phyloP scores from a whole-genome alignment of 2,329 filamentous ascomycete species.

The Sarocladium strictum region DNA sequence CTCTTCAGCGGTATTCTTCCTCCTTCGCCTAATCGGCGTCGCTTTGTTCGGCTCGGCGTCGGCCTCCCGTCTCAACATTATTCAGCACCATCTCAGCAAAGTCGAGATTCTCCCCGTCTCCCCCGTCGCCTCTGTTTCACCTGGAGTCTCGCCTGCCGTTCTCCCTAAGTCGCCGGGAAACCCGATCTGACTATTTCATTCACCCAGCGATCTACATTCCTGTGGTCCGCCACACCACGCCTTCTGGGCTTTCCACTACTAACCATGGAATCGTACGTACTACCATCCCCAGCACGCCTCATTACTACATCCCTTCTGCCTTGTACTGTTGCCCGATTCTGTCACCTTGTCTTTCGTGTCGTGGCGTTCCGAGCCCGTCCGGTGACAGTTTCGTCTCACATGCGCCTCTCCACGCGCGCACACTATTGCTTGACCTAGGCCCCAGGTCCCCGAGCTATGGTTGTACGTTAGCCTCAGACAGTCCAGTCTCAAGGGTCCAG shows the following conservation, averaged over 20 bases:
- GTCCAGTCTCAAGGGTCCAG: neutral
- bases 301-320: neutral
- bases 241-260: neutral
- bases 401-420: neutral
- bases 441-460: neutral
- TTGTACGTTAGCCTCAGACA: neutral
- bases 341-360: neutral
- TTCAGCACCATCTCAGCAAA: no score
- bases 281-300: neutral
- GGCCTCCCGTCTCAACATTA: neutral
- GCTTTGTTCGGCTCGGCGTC: neutral
- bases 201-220: neutral
- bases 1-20: neutral
- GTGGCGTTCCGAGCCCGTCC: neutral
- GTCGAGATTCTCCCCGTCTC: no score
- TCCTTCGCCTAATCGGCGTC: neutral
- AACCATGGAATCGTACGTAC: conserved; percentile 13
- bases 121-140: neutral
- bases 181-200: neutral
- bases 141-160: neutral
- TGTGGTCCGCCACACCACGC: neutral
- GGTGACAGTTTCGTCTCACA: neutral
- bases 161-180: neutral
- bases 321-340: conserved; percentile 5
- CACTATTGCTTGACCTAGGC: neutral